Conservation (phyloP, 164 flowering plant genomes). For the Santalum album region DNA sequence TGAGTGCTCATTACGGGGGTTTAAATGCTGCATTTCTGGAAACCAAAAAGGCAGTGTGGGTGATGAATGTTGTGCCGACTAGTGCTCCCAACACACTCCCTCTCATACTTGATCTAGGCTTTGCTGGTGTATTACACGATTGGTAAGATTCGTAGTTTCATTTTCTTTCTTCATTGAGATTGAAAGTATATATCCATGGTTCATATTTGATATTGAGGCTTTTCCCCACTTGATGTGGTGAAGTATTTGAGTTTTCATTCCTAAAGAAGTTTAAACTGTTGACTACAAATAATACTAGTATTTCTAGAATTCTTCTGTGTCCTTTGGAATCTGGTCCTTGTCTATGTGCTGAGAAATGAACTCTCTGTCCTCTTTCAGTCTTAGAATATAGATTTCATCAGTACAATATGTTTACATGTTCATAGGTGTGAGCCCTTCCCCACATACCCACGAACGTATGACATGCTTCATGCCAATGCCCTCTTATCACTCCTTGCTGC, state of each 20-base stretch:
- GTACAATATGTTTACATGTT: slow-evolving; percentile 8
- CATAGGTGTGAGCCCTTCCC: slow-evolving; percentile 96
- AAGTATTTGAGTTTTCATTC: no score
- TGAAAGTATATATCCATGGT: no score
- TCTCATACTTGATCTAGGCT: slow-evolving; percentile 73
- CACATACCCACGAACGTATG: slow-evolving; percentile 95
- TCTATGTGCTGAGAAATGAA: neutral
- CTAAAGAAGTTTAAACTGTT: no score
- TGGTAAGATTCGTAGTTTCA: slow-evolving; percentile 41
- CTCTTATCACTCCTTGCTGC: slow-evolving; percentile 59
- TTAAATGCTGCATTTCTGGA: slow-evolving; percentile 82
- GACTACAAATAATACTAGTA: neutral
- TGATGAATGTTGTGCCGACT: slow-evolving; percentile 91
- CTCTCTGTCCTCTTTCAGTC: neutral
- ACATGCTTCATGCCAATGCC: slow-evolving; percentile 88
- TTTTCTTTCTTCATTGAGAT: neutral
- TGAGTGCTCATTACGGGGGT: slow-evolving; percentile 92
- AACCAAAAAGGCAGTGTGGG: slow-evolving; percentile 72
- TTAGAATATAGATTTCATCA: neutral
- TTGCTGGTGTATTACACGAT: slow-evolving; percentile 81
- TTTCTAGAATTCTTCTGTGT: no score
- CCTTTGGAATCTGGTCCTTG: no score
- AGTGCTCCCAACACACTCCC: slow-evolving; percentile 67
- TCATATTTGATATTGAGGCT: no score
- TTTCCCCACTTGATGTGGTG: no score